phyloP scores from a whole-genome alignment of 495 filamentous ascomycete species.

The Coniosporium apollinis region DNA sequence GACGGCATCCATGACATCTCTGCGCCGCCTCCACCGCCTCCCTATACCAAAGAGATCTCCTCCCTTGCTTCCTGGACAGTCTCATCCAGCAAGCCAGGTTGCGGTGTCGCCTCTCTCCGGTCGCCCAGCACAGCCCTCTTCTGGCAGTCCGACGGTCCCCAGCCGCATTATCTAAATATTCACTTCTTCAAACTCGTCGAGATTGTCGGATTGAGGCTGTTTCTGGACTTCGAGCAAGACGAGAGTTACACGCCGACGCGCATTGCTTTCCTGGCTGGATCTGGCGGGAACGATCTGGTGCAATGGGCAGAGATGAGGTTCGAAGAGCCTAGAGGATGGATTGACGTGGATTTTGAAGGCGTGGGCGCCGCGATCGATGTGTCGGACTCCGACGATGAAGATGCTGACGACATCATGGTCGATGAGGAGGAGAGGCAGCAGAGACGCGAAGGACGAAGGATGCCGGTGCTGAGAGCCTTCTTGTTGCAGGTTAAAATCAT shows the following conservation, averaged over 20 bases:
- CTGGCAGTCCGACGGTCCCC: conserved; percentile 97
- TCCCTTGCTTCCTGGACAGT: conserved; percentile 90
- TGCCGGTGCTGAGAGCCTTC: conserved; percentile 55
- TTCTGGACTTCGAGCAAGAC: conserved; percentile 78
- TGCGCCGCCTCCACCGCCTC: no score
- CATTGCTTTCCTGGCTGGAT: conserved; percentile 72
- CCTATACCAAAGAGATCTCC: conserved; percentile 48
- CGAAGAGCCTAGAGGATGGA: conserved; percentile 74
- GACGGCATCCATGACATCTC: no score
- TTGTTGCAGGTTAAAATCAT: conserved; percentile 73
- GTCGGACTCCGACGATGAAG: no score
- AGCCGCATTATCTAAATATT: conserved; percentile 83
- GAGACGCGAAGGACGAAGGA: conserved; percentile 12
- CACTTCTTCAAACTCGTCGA: conserved; percentile 90
- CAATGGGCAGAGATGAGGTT: conserved; percentile 66
- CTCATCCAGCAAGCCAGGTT: conserved; percentile 78
- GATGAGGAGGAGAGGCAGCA: conserved; percentile 5
- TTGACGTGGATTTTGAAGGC: conserved; percentile 59
- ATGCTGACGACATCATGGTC: conserved; percentile 8
- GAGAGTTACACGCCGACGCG: conserved; percentile 96
- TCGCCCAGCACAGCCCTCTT: conserved; percentile 62
- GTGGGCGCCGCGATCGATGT: conserved; percentile 30
- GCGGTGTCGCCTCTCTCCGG: conserved; percentile 70
- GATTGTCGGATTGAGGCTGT: conserved; percentile 67
- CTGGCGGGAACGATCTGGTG: conserved; percentile 69